A percentile compares a stretch with the other conserved stretches of the same genome.
These are phyloP conservation scores for Silene coronaria DNA, from an alignment of 179 eudicot species.

Conservation along the genomic window DNA sequence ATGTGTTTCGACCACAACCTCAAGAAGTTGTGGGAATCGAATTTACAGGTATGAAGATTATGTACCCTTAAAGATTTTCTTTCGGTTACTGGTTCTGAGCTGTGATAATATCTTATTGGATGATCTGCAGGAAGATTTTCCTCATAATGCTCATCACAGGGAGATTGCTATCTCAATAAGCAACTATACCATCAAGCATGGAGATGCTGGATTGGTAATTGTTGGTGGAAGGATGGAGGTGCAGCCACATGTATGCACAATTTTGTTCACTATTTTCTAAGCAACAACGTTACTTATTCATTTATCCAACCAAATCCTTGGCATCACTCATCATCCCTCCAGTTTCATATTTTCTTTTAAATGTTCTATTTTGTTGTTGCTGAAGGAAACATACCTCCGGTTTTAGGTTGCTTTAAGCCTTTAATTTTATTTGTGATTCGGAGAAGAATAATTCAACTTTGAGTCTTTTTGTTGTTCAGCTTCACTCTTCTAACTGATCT, in stretches of 20 bases:
- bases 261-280: slow-evolving; percentile 3
- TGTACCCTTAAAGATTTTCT: slow-evolving; percentile 1
- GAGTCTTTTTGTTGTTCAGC: not conserved
- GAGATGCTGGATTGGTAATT: slow-evolving; percentile 89
- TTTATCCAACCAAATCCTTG: not conserved
- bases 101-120: not conserved
- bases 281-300: not conserved
- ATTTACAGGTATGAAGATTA: slow-evolving; percentile 58
- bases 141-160: slow-evolving; percentile 94
- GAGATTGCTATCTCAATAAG: slow-evolving; percentile 87
- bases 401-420: not conserved
- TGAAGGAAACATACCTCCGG: not conserved
- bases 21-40: slow-evolving; percentile 83
- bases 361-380: too few species aligned
- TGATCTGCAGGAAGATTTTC: slow-evolving; percentile 75
- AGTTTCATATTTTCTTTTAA: not conserved
- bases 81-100: slow-evolving; percentile 10
- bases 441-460: not conserved
- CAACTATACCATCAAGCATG: slow-evolving; percentile 93
- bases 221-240: slow-evolving; percentile 98
- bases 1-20: slow-evolving; percentile 99
- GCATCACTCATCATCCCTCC: not conserved
- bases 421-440: not conserved
- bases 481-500: not conserved
- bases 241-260: slow-evolving; percentile 78